Evolutionary conservation across 2,329 filamentous ascomycete species (phyloP), one percentile per base, ranked within the genome.

Genomic region (Bimuria novae-zelandiae): DNA sequence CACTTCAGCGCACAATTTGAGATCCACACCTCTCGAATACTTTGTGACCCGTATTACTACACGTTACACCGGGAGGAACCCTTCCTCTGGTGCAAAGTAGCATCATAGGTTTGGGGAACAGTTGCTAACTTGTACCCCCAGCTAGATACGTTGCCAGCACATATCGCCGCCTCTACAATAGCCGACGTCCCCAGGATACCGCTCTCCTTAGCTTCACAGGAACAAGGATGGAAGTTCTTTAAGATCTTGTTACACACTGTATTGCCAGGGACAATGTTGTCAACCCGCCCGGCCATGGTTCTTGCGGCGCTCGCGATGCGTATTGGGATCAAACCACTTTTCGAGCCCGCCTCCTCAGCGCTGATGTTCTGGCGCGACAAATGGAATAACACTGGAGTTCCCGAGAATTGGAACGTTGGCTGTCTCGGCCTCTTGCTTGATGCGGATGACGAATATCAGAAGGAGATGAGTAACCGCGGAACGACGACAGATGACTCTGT

Each of bases 351-450:
- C 0, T 75, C 76, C 29, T 58, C 63, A 2, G 76, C 80, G 51
- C 71, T 82, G 42, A 44, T 77, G 3, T 64, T 59, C 2, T 79
- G 75, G 62, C 70, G 72, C 3, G 64, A 70, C 22, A 72, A 72
- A 22, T 83, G 80, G 80, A 81, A 79, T 51, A 76, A 72, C 8
- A 55, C 80, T 3, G 74, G 79, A 2, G 70, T 77, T 7, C 78
- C 79, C 0, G 80, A 82, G 60, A 82, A 74, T 7, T 82, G 79
- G 79, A 81, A 76, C 40, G 51, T 75, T 7, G 74, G 68, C 51
- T 82, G 79, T 42, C 57, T 81, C 21, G 62, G 68, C 0, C 65
- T 82, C n/a, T 61, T 82, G 12, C 70, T 82, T 1, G 77, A 80
- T 42, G 79, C 79, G 0, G 78, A 82, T 60, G 23, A 48, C 1